Evolutionary conservation across 768 basidiomycete species (phyloP), one percentile per base, ranked within the genome.

Genomic region (Fibroporia radiculosa): DNA sequence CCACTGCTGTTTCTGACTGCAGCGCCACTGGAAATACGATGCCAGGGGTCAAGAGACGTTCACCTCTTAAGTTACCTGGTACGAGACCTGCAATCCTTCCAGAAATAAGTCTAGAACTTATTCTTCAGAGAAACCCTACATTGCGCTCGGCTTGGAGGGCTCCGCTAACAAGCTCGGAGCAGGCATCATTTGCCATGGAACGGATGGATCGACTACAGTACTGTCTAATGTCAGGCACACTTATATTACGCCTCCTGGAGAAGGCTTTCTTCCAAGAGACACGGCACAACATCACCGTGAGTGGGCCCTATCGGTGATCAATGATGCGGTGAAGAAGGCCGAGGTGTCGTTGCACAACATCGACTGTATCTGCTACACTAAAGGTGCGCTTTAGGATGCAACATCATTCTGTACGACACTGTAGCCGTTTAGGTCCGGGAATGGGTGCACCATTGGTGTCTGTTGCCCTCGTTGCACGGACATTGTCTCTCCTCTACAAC

Each of bases 391-490:
- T 8, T 22, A 10, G 0, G 26, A 1, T 19, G 16, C 10, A 11
- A 14, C 7, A 20, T 20, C 19, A 7, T 18, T 32, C 18, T 18
- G 13, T 6, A 3, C 18, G 24, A 29, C 39, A 27, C 24, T 13
- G 13, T 33, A n/a, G 23, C 36, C 45, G 25, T 24, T 29, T 32
- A 97, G 95, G 96, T 1, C 96, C 96, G n/a, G 96, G 96, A 1
- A 99, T 99, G 96, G 96, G 96, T 37, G 93, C 90, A 27, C 96
- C 96, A 1, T 64, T 99, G 27, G 92, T 95, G 57, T 93, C 93
- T 2, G 92, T 98, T 12, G 93, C 90, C 1, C 67, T 99, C 22
- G 87, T 98, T 25, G 96, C 96, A 0, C 75, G 96, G 38, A 95
- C 90, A 1, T 70, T 99, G 26, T 84, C 91, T 1, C 74, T 96